These are phyloP conservation scores for Sugiyamaella qingdaonensis DNA, from an alignment of 805 yeast genomes.

Conservation along the genomic window DNA sequence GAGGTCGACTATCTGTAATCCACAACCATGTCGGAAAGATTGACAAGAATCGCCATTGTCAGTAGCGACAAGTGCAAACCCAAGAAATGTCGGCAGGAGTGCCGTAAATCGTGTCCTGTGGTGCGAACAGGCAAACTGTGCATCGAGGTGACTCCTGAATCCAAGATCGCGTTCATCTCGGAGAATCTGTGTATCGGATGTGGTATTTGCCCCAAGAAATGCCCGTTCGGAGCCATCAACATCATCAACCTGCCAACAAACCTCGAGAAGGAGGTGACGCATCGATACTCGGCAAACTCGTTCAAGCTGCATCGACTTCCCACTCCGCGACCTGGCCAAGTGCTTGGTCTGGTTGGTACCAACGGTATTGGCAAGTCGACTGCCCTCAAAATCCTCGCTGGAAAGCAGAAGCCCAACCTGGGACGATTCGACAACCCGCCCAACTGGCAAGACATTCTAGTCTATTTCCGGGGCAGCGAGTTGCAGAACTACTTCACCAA, in stretches of 20 bases:
- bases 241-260: conserved; percentile 96
- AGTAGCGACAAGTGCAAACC: conserved; percentile 95
- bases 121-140: conserved; percentile 96
- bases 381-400: conserved; percentile 93
- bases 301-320: conserved; percentile 96
- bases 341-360: conserved; percentile 94
- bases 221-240: conserved; percentile 96
- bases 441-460: conserved; percentile 91
- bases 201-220: conserved; percentile 98
- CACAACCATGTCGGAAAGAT: background rate
- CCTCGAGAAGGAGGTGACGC: conserved; percentile 87
- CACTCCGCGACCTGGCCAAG: conserved; percentile 99
- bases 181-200: conserved; percentile 96
- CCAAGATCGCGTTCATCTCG: conserved; percentile 90
- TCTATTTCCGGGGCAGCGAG: conserved; percentile 93
- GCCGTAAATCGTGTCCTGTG: conserved; percentile 95
- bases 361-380: conserved; percentile 99
- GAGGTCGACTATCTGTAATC: background rate
- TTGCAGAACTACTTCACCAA: conserved; percentile 94
- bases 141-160: conserved; percentile 89
- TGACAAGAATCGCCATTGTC: conserved; percentile 83
- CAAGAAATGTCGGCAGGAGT: conserved; percentile 97
- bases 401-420: conserved; percentile 94
- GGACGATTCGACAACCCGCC: conserved; percentile 96
- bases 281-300: conserved; percentile 95